Evolutionary conservation across 371 early-diverging fungal genomes (phyloP), one percentile per base, ranked within the genome.

Genomic region (Chytridiales sp.): DNA sequence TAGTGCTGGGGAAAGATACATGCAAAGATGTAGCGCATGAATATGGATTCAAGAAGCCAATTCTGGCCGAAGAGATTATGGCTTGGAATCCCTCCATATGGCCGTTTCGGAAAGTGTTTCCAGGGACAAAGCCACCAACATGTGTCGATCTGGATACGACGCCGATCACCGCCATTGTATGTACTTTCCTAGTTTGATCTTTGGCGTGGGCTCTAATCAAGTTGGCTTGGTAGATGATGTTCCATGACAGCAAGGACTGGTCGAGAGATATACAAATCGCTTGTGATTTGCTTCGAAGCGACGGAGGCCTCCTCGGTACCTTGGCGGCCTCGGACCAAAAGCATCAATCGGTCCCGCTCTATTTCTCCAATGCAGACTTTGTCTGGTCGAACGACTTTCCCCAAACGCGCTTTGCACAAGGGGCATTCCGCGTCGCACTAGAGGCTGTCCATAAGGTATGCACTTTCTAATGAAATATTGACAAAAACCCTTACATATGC

Each of bases 191-290:
- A n/a, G 74, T 84, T 34, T 76, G 82, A 24, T 78, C 85, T 17
- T 78, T 79, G 27, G 87, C 91, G 22, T 71, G 81, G 44, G 87
- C 89, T 58, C 73, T 90, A 22, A 75, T 85, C 63, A 69, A 75
- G 3, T n/a, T n/a, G n/a, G n/a, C n/a, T n/a, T n/a, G n/a, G n/a
- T 86, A 84, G 85, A 68, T 93, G 83, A 80, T 91, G 60, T 88
- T 92, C 72, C 87, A 94, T 64, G 94, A 94, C 68, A 86, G 90
- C 17, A 77, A 81, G 32, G 89, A 94, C 61, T 93, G 89, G 75
- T 93, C 91, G 34, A 81, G 89, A 47, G 94, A 93, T 62, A 64
- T 91, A 44, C 94, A 94, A 67, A 80, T 92, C 21, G 81, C 82
- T 54, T 69, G 86, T 47, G 93, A 94, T 56, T 77, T 89, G 0